Conservation (phyloP, 371 early-diverging fungal genomes). For the Coemansia sp. region DNA sequence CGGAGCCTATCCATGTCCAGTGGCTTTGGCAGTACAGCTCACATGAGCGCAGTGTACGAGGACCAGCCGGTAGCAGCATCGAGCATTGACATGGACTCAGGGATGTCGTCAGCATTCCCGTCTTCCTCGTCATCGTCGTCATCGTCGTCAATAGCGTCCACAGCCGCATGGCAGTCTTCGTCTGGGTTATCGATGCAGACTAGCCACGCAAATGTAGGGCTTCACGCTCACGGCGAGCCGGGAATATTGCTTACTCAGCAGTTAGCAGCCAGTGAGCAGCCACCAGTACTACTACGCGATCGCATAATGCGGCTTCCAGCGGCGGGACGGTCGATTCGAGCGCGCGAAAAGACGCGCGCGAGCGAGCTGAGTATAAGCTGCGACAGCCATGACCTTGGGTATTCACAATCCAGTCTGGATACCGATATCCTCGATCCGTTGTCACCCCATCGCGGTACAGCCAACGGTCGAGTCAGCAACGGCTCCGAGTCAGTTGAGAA, state of each 20-base stretch:
- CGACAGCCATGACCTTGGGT: not conserved
- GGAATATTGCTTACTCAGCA: not conserved
- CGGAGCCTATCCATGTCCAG: slow-evolving; percentile 40
- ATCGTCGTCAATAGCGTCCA: slow-evolving; percentile 10
- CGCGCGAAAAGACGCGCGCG: slow-evolving; percentile 31
- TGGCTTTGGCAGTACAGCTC: not conserved
- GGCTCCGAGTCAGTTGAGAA: not conserved
- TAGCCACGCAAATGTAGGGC: not conserved
- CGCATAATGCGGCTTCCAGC: slow-evolving; percentile 21
- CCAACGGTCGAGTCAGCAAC: not conserved
- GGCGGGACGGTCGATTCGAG: slow-evolving; percentile 16
- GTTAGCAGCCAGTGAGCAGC: not conserved
- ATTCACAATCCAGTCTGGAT: slow-evolving; percentile 25
- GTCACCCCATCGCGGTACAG: not conserved
- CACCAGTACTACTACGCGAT: not conserved
- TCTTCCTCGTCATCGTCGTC: slow-evolving; percentile 22
- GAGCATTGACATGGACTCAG: slow-evolving; percentile 4
- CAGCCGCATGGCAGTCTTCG: slow-evolving; percentile 11
- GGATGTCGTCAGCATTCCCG: slow-evolving; percentile 9
- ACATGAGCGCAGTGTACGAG: not conserved
- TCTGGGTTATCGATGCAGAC: slow-evolving; percentile 1
- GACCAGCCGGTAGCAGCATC: not conserved
- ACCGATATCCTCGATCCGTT: slow-evolving; percentile 21
- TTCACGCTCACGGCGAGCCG: not conserved
- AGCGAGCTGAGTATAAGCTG: not conserved